Base-by-base conservation (phyloP, 129 eudicot species). In the Saposhnikovia divaricata region DNA sequence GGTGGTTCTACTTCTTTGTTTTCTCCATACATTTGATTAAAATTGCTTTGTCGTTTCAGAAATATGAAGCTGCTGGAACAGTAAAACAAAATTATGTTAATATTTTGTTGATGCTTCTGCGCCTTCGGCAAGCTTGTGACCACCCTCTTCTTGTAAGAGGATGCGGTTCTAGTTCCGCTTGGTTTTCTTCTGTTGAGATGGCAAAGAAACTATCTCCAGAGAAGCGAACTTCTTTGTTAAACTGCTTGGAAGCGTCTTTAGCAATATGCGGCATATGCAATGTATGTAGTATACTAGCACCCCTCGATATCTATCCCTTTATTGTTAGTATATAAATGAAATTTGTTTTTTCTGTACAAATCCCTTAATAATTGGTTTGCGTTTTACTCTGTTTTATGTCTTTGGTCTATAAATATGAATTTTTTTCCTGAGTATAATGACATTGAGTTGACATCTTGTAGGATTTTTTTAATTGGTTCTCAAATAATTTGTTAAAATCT, bases 41-140 rank as follows among this genome's bases (percentile, higher is more conserved):
- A 55, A 55, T 65, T 53, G 55, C 11, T 53, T 40, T 75, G 23
- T 75, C 25, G 12, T 63, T 38, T 72, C 89, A 95, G 99, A 93
- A 91, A 89, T 96, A 96, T 88, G 99, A 93, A 76, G 92, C 89
- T n/a, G 93, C 96, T 72, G 99, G 99, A 84, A 96, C 99, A n/a
- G 98, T 96, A 16, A 84, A 92, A 79, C 90, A 96, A 80, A 96
- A 96, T 81, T 96, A 92, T 82, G 98, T 92, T 23, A 96, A 96
- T 90, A 92, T 96, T 45, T 85, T 96, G 80, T 84, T 96, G 91
- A 87, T 96, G 99, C 97, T 96, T 78, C 76, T 96, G 75, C 95
- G 99, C 59, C 98, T 96, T 71, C 87, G 99, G 75, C 99, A 96
- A 89, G 98, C 99, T 81, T 96, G 99, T 87, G 98, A 96, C 77